Percentiles rank a stretch among this genome's conserved stretches.
These are phyloP conservation scores for Tremellales sp. DNA, from an alignment of 1,284 basidiomycete genomes.

Conservation along the genomic window DNA sequence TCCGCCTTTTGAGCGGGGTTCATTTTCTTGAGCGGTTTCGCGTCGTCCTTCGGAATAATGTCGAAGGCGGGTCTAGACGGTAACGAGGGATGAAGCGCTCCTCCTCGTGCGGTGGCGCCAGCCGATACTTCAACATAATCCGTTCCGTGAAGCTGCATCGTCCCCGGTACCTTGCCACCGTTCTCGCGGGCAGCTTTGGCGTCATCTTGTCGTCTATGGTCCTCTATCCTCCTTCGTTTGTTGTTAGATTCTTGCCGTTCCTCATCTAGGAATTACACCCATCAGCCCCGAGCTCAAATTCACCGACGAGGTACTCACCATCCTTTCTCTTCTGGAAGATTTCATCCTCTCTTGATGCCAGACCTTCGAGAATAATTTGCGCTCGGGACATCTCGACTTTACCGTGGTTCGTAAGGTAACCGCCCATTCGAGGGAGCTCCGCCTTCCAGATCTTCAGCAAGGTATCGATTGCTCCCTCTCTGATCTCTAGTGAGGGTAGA, in stretches of 20 bases:
- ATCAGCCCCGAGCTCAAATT: neutral
- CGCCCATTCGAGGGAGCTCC: constrained; percentile 90
- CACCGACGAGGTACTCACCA: constrained; percentile 56
- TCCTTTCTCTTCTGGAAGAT: constrained; percentile 91
- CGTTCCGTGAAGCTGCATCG: constrained; percentile 48
- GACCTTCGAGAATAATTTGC: constrained; percentile 91
- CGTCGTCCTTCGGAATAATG: constrained; percentile 58
- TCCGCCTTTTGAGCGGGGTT: constrained; percentile 20
- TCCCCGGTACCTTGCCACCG: constrained; percentile 18
- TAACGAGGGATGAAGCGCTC: constrained; percentile 51
- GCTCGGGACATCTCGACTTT: constrained; percentile 78
- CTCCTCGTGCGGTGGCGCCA: constrained; percentile 32
- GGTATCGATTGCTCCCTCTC: constrained; percentile 98
- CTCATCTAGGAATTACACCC: constrained; percentile 61
- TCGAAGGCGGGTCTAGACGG: constrained; percentile 59
- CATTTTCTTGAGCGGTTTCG: constrained; percentile 6
- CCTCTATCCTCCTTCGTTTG: constrained; percentile 80
- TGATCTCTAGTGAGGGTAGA: constrained; percentile 94
- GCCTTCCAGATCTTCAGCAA: constrained; percentile 92
- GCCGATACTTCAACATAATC: constrained; percentile 47
- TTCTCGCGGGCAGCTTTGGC: constrained; percentile 27
- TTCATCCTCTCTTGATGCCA: constrained; percentile 88
- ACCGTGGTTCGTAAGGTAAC: constrained; percentile 93
- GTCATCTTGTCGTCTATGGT: constrained; percentile 54
- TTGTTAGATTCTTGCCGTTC: constrained; percentile 85